Percentiles rank a stretch among this genome's conserved stretches.
These are phyloP conservation scores for Alternaria viburni DNA, from an alignment of 2,329 filamentous ascomycete genomes.

Conservation along the genomic window DNA sequence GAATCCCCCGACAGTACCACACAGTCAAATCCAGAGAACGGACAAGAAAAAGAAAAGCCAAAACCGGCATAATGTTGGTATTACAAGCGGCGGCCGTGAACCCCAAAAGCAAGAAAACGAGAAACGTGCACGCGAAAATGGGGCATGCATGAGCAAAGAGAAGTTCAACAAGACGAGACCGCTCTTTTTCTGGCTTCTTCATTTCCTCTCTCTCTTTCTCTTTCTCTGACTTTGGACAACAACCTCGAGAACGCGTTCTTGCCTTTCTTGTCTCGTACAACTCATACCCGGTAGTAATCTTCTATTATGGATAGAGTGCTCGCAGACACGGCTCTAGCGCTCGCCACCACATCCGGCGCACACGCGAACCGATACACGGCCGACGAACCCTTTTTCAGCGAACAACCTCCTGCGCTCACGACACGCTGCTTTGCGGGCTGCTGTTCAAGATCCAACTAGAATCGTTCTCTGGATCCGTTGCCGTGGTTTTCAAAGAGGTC, in stretches of 20 bases:
- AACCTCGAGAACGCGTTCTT: not conserved
- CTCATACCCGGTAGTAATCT: not conserved
- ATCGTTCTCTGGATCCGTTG: conserved; percentile 41
- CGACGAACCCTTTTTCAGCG: not conserved
- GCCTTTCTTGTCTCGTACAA: not conserved
- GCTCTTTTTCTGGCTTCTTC: not conserved
- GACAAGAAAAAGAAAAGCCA: not conserved
- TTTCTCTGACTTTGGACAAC: not conserved
- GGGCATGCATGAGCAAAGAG: not conserved
- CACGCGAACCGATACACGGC: conserved; percentile 1
- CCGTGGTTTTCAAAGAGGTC: conserved; percentile 82
- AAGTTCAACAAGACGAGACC: not conserved
- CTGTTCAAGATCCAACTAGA: conserved; percentile 33
- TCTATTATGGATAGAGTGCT: not conserved
- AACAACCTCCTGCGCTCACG: conserved; percentile 1
- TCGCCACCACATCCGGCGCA: not conserved
- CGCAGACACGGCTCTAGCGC: conserved; percentile 1
- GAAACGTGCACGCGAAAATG: not conserved
- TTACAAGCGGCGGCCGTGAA: not conserved
- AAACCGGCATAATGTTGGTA: not conserved
- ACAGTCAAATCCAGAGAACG: not conserved
- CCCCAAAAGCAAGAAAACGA: not conserved
- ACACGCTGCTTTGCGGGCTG: conserved; percentile 7
- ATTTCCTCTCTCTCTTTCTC: not conserved
- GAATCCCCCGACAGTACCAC: not conserved